Conservation (phyloP, 2,329 filamentous ascomycete species). For the Aspergillus candidus region DNA sequence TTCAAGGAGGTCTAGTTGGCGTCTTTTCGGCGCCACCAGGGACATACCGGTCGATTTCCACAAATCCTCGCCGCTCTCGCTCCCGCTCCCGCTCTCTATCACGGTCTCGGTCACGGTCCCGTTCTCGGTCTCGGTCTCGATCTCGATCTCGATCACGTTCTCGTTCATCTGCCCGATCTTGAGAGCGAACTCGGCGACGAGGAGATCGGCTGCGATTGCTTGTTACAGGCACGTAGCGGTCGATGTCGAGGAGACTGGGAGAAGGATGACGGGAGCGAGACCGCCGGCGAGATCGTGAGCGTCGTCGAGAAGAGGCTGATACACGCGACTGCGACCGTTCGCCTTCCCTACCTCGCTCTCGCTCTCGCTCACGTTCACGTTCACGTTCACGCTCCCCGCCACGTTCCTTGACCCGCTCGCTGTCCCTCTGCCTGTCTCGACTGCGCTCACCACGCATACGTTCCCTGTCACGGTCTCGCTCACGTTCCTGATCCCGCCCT, state of each 20-base stretch:
- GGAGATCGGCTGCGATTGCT: too few relatives aligned
- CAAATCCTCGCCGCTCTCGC: constrained; percentile 24
- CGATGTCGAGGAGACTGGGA: too few relatives aligned
- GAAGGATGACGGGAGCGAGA: too few relatives aligned
- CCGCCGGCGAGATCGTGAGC: constrained; percentile 8
- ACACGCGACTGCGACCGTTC: background rate
- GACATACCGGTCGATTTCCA: constrained; percentile 42
- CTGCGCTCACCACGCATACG: constrained; percentile 1
- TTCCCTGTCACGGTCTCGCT: constrained; percentile 1
- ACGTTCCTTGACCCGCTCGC: constrained; percentile 10
- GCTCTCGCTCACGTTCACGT: constrained; percentile 11
- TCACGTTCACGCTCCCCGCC: constrained; percentile 9
- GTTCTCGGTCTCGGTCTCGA: constrained; percentile 8
- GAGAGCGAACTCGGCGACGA: too few relatives aligned
- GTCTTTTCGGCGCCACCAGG: constrained; percentile 26
- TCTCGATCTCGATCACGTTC: constrained; percentile 9
- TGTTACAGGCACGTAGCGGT: too few relatives aligned
- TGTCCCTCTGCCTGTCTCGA: constrained; percentile 9
- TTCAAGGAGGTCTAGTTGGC: too few relatives aligned
- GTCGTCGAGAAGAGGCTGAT: too few relatives aligned
- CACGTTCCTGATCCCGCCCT: constrained; percentile 5
- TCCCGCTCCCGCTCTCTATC: constrained; percentile 9
- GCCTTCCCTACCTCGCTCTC: constrained; percentile 7
- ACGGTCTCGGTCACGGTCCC: constrained; percentile 8
- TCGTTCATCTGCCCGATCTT: background rate